Conservation (phyloP, 345 rosid genomes). For the Acer saccharum region DNA sequence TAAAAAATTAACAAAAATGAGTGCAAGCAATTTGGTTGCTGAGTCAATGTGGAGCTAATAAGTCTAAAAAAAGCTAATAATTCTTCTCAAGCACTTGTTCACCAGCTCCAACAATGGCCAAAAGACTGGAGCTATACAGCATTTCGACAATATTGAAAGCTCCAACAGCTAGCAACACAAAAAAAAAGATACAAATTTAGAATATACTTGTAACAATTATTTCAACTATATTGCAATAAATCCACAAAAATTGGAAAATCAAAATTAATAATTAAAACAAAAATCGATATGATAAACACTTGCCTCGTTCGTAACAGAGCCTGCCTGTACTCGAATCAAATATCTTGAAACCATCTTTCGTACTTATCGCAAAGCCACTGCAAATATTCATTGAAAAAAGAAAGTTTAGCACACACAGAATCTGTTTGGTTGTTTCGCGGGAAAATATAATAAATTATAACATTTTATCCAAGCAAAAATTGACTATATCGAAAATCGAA, state of each 20-base stretch:
- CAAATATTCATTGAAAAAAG: background rate
- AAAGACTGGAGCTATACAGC: constrained; percentile 87
- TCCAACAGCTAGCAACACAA: constrained; percentile 59
- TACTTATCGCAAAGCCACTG: constrained; percentile 78
- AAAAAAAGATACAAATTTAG: background rate
- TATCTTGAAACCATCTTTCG: constrained; percentile 71
- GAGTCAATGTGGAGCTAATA: too few species aligned
- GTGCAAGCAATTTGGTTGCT: too few species aligned
- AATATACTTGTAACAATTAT: background rate
- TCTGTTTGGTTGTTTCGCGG: constrained; percentile 18
- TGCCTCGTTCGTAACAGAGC: constrained; percentile 83
- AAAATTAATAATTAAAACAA: background rate
- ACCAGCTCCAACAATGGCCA: constrained; percentile 96
- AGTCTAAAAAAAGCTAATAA: background rate
- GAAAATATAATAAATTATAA: constrained; percentile 3
- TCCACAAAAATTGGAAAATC: background rate
- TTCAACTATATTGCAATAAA: background rate
- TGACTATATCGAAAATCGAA: background rate
- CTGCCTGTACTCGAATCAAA: constrained; percentile 79
- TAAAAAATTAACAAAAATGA: too few species aligned
- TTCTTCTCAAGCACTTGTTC: constrained; percentile 61
- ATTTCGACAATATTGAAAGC: constrained; percentile 81
- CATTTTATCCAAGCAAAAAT: background rate
- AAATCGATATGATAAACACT: constrained; percentile 11
- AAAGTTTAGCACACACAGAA: background rate